phyloP scores from a whole-genome alignment of 2,329 filamentous ascomycete species.

The Scolecobasidium constrictum region DNA sequence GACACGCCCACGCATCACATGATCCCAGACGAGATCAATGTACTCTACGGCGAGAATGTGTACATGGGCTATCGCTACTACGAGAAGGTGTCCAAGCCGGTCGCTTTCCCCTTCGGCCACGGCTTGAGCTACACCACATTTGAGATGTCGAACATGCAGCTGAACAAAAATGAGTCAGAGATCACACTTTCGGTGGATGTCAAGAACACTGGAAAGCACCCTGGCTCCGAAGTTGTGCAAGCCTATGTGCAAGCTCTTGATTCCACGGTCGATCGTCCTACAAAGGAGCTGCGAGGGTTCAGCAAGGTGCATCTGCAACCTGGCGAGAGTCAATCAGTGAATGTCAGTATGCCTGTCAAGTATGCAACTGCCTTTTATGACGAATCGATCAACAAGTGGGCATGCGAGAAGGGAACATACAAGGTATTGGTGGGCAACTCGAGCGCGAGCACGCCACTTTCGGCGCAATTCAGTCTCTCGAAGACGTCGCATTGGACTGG shows the following conservation, averaged over 20 bases:
- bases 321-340: constrained; percentile 33
- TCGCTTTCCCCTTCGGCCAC: constrained; percentile 5
- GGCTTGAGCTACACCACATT: constrained; percentile 9
- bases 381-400: neutral
- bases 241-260: constrained; percentile 51
- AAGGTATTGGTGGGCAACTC: neutral
- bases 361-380: neutral
- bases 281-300: constrained; percentile 55
- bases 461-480: neutral
- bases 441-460: neutral
- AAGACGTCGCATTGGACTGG: neutral
- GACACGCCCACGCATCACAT: constrained; percentile 56
- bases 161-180: constrained; percentile 8
- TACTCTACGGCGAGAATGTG: constrained; percentile 61
- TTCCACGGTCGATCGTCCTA: constrained; percentile 50
- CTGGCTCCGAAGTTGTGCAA: constrained; percentile 59
- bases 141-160: constrained; percentile 43
- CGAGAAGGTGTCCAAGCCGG: constrained; percentile 1
- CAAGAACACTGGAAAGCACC: constrained; percentile 44
- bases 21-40: constrained; percentile 55
- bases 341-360: neutral
- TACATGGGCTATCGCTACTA: constrained; percentile 9
- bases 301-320: constrained; percentile 52
- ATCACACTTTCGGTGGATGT: constrained; percentile 47
- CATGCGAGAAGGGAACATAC: neutral